Base-by-base conservation (phyloP, 768 basidiomycete species). In the Wakefieldia striispora region DNA sequence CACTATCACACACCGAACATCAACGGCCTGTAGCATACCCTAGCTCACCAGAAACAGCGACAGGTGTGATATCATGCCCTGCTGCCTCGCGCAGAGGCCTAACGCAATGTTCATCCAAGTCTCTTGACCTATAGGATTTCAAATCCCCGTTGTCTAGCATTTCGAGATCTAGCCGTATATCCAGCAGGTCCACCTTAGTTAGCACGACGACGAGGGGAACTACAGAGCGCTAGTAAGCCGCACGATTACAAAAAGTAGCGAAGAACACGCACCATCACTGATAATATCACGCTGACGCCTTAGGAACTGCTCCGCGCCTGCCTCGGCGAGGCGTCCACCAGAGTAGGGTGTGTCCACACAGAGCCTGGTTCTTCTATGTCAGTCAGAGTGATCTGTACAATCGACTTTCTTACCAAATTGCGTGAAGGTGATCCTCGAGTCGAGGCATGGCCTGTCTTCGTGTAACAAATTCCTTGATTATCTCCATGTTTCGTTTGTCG, bases 11-110 rank as follows among this genome's bases (percentile, higher is more conserved):
- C 3, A 11, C 7, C 3, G 5, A n/a, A 6, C 11, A 34, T 29
- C 33, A 4, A 27, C 4, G 27, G 10, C 13, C 11, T 3, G 16
- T 1, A 10, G 10, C 7, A 43, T 9, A 6, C 1, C 11, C 21
- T 13, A 16, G 50, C 57, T 2, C 38, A 59, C 57, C 17, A 21
- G 57, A 59, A 24, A 55, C 47, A 10, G 39, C 26, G 31, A 49
- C 45, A 17, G 43, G 19, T 1, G 35, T 27, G n/a, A 58, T 4
- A 0, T 50, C 46, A 5, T 10, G 24, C 14, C 52, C 51, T 2
- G 48, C 47, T 11, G 39, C 47, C 6, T 39, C 1, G 31, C 6
- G 13, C 13, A 58, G 44, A 16, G 57, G 51, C 8, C 2, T 1
- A 1, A 49, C 41, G 39, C 51, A 55, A 14, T 46, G 16, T 34